Conservation (phyloP, 345 rosid genomes). For the Populus alba region DNA sequence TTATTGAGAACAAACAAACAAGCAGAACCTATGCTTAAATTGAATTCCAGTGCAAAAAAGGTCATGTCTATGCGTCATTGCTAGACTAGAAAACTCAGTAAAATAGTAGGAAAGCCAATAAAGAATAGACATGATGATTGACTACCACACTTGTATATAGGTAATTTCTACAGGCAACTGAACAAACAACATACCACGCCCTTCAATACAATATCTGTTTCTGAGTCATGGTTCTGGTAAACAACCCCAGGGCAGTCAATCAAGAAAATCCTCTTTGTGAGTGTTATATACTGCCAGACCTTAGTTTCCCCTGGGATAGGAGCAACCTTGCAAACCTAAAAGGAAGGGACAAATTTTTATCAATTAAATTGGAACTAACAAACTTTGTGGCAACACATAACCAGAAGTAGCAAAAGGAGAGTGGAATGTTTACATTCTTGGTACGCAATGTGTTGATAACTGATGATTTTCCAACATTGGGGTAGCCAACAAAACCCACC, state of each 20-base stretch:
- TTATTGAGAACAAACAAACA: too few species aligned
- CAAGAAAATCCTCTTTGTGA: slow-evolving; percentile 88
- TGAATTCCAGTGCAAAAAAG: too few species aligned
- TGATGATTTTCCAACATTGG: slow-evolving; percentile 96
- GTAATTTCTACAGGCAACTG: background rate
- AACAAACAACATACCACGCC: slow-evolving; percentile 69
- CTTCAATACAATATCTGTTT: slow-evolving; percentile 90
- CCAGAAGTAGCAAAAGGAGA: background rate
- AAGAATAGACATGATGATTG: background rate
- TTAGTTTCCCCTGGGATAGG: slow-evolving; percentile 99
- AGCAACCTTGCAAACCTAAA: slow-evolving; percentile 95
- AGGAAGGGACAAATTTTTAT: slow-evolving; percentile 1
- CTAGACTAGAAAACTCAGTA: background rate
- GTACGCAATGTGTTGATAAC: slow-evolving; percentile 93
- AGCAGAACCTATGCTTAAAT: too few species aligned
- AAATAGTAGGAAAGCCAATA: background rate
- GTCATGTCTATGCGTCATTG: too few species aligned
- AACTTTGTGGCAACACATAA: background rate
- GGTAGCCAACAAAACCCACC: slow-evolving; percentile 95
- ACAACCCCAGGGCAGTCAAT: slow-evolving; percentile 98
- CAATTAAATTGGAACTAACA: background rate
- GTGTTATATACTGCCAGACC: slow-evolving; percentile 95
- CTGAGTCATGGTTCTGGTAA: slow-evolving; percentile 80
- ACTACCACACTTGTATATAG: background rate
- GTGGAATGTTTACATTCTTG: slow-evolving; percentile 55